Conservation (phyloP, 345 rosid species). For the Odontarrhena argentea region DNA sequence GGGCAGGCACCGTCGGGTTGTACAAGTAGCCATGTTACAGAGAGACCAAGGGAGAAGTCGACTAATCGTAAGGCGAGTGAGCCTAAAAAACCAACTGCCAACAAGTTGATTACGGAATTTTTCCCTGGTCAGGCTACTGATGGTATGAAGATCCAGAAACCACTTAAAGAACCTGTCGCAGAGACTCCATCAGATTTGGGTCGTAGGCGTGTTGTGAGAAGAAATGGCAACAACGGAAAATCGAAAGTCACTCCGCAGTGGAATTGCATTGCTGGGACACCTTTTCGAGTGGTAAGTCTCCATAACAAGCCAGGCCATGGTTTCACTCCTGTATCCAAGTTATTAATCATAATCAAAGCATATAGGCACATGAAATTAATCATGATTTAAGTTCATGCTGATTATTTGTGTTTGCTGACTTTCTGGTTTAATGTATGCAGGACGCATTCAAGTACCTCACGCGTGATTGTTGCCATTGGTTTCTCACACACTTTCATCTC, state of each 20-base stretch:
- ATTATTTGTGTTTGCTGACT: slow-evolving; percentile 23
- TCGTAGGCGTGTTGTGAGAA: slow-evolving; percentile 43
- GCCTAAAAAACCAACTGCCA: slow-evolving; percentile 49
- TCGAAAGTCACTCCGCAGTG: slow-evolving; percentile 66
- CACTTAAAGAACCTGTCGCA: slow-evolving; percentile 38
- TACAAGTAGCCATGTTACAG: slow-evolving; percentile 37
- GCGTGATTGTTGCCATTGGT: slow-evolving; percentile 94
- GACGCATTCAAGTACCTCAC: slow-evolving; percentile 93
- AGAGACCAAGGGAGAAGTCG: slow-evolving; percentile 45
- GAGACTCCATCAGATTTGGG: slow-evolving; percentile 45
- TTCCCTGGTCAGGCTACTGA: slow-evolving; percentile 53
- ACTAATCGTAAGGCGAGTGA: slow-evolving; percentile 42
- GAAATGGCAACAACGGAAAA: slow-evolving; percentile 47
- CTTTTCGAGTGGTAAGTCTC: slow-evolving; percentile 85
- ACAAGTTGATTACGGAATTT: slow-evolving; percentile 86
- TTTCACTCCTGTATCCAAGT: slow-evolving; percentile 4
- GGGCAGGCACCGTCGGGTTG: slow-evolving; percentile 33
- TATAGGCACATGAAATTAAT: neutral
- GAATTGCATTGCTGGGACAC: slow-evolving; percentile 82
- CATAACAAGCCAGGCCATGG: slow-evolving; percentile 1
- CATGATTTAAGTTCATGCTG: neutral
- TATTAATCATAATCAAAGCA: neutral
- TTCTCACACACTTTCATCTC: slow-evolving; percentile 95
- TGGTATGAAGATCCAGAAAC: slow-evolving; percentile 44
- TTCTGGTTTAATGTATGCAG: slow-evolving; percentile 50